These are phyloP conservation scores for Russula olivacea DNA, from an alignment of 768 basidiomycete species.

Conservation along the genomic window DNA sequence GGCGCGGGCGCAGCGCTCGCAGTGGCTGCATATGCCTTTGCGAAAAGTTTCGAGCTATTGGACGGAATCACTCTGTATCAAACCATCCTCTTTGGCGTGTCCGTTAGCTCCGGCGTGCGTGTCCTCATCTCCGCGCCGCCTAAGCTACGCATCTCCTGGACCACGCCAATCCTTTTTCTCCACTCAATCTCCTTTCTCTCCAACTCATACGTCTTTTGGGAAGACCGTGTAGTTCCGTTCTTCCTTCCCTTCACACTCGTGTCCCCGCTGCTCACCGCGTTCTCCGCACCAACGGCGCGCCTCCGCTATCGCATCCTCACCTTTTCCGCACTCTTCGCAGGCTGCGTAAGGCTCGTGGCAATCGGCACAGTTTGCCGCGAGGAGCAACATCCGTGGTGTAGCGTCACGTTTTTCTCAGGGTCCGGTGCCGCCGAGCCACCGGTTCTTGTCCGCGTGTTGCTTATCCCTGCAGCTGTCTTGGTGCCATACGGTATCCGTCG, in stretches of 20 bases:
- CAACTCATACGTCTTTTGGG: constrained; percentile 98
- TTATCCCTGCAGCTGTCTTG: constrained; percentile 48
- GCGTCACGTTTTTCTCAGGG: constrained; percentile 83
- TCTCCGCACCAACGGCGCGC: constrained; percentile 59
- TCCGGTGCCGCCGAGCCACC: constrained; percentile 65
- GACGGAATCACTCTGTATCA: constrained; percentile 25
- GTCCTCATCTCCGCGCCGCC: constrained; percentile 16
- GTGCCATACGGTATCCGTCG: constrained; percentile 52
- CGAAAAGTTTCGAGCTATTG: constrained; percentile 1
- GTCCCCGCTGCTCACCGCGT: constrained; percentile 52
- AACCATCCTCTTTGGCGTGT: constrained; percentile 21
- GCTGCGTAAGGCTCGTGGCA: constrained; percentile 69
- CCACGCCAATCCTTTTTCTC: constrained; percentile 46
- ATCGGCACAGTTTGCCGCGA: constrained; percentile 88
- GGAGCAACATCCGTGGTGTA: constrained; percentile 87
- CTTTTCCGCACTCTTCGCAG: constrained; percentile 59
- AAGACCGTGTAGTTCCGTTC: constrained; percentile 78
- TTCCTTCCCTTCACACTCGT: constrained; percentile 61
- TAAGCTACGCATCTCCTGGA: constrained; percentile 29
- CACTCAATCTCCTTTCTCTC: constrained; percentile 79
- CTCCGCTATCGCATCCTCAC: constrained; percentile 72
- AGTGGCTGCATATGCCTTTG: not conserved
- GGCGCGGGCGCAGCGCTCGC: constrained; percentile 12
- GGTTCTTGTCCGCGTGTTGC: constrained; percentile 47
- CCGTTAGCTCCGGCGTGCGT: constrained; percentile 38